A percentile compares a stretch with the other conserved stretches of the same genome.
These are phyloP conservation scores for Arthrinium phaeospermum DNA, from an alignment of 2,329 filamentous ascomycete species.

Conservation along the genomic window DNA sequence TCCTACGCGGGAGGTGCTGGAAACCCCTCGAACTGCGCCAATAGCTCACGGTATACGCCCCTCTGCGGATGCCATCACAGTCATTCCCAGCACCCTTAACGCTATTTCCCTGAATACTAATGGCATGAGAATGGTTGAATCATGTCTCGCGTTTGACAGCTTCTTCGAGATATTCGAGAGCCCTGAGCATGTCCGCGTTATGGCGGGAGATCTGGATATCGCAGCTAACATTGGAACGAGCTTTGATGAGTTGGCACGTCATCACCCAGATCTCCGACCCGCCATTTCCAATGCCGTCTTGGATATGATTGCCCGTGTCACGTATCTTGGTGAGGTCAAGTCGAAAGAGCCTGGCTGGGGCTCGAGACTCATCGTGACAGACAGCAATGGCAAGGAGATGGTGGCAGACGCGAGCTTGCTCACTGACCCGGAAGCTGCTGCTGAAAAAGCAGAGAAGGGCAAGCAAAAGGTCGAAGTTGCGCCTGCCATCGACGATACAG, in stretches of 20 bases:
- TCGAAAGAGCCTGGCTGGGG: slow-evolving; percentile 75
- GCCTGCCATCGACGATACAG: slow-evolving; percentile 45
- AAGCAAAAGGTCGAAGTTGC: slow-evolving; percentile 42
- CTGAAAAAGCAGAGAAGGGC: slow-evolving; percentile 41
- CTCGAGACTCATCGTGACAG: slow-evolving; percentile 74
- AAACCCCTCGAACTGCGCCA: slow-evolving; percentile 47
- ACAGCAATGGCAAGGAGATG: slow-evolving; percentile 61
- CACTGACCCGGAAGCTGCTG: slow-evolving; percentile 30
- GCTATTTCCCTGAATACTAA: slow-evolving; percentile 90
- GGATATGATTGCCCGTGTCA: slow-evolving; percentile 85
- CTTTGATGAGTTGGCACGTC: slow-evolving; percentile 93
- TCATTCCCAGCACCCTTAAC: slow-evolving; percentile 86
- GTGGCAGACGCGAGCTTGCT: slow-evolving; percentile 57
- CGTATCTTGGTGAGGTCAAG: slow-evolving; percentile 73
- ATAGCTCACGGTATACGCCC: slow-evolving; percentile 78
- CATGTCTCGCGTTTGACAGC: slow-evolving; percentile 80
- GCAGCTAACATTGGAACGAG: slow-evolving; percentile 77
- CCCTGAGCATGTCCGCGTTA: slow-evolving; percentile 81
- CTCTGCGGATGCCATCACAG: slow-evolving; percentile 86
- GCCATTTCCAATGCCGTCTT: slow-evolving; percentile 85
- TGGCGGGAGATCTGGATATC: slow-evolving; percentile 75
- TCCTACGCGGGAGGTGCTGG: slow-evolving; percentile 56
- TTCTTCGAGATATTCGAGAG: slow-evolving; percentile 98
- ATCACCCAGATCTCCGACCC: slow-evolving; percentile 84
- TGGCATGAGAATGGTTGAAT: slow-evolving; percentile 86